These are phyloP conservation scores for Chlorophyllum brunneum DNA, from an alignment of 768 basidiomycete species.

Conservation along the genomic window DNA sequence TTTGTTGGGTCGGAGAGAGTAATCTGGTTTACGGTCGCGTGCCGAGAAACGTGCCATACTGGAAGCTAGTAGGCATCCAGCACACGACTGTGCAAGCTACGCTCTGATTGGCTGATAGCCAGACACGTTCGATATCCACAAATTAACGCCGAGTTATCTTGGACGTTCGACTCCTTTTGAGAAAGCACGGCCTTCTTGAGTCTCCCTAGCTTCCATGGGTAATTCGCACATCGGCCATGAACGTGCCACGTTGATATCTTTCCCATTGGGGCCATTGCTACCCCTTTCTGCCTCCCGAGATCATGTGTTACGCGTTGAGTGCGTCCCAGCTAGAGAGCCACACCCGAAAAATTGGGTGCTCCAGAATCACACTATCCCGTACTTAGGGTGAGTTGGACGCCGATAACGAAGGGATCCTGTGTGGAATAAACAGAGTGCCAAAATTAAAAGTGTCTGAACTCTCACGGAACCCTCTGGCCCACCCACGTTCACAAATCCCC, in stretches of 20 bases:
- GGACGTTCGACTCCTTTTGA: background rate
- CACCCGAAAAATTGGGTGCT: too few species aligned
- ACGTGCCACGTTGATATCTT: constrained; percentile 8
- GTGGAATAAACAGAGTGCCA: too few species aligned
- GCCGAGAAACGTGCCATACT: constrained; percentile 21
- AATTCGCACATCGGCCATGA: background rate
- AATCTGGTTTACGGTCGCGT: constrained; percentile 19
- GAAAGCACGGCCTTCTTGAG: background rate
- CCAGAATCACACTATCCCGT: too few species aligned
- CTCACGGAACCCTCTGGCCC: too few species aligned
- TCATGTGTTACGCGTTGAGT: too few species aligned
- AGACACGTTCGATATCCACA: constrained; percentile 18
- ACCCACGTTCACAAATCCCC: too few species aligned
- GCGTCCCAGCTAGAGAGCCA: too few species aligned
- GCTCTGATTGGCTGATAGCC: constrained; percentile 17
- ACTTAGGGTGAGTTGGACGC: too few species aligned
- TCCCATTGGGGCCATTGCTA: background rate
- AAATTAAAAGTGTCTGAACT: too few species aligned
- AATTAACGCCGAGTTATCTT: background rate
- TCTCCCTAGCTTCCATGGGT: background rate
- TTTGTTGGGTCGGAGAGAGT: constrained; percentile 6
- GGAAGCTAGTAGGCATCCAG: constrained; percentile 1
- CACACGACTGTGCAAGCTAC: constrained; percentile 16
- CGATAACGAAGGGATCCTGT: too few species aligned
- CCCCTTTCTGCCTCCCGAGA: too few species aligned